Evolutionary conservation across 352 stramenopile species (phyloP).

Genomic region (Peronospora farinosa): DNA sequence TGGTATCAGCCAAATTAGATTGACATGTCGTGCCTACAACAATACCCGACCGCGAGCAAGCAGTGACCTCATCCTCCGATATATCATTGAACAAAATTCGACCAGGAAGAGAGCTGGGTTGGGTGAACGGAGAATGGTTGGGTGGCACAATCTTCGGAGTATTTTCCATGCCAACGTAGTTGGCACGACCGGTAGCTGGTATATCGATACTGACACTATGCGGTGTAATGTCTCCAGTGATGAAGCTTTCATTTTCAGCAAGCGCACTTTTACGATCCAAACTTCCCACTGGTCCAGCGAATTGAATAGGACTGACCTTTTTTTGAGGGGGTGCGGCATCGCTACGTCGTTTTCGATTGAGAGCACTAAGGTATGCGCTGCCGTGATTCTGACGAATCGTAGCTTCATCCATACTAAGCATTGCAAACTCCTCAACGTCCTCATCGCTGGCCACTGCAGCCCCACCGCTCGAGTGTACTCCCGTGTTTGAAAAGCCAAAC

Average conservation of each 20-base stretch:
- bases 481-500: constrained; percentile 30
- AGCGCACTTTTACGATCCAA: constrained; percentile 34
- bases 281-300: constrained; percentile 48
- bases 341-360: constrained; percentile 24
- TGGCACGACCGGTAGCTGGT: constrained; percentile 19
- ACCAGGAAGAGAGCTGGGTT: constrained; percentile 17
- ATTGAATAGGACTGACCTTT: constrained; percentile 35
- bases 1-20: constrained; percentile 27
- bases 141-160: constrained; percentile 20
- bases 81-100: constrained; percentile 62
- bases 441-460: constrained; percentile 27
- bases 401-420: constrained; percentile 68
- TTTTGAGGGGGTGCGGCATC: constrained; percentile 22
- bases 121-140: constrained; percentile 16
- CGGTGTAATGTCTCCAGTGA: constrained; percentile 22
- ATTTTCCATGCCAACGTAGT: constrained; percentile 30
- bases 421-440: constrained; percentile 68
- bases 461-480: constrained; percentile 22
- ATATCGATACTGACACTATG: constrained; percentile 29
- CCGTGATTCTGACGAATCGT: constrained; percentile 42
- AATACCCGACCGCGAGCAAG: constrained; percentile 4
- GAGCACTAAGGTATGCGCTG: constrained; percentile 50
- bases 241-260: constrained; percentile 16
- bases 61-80: constrained; percentile 40
- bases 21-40: constrained; percentile 1